Percentiles rank a stretch among this genome's conserved stretches.
Evolutionary conservation across 2,329 filamentous ascomycete genomes (phyloP).

Genomic region (Rosellinia necatrix): DNA sequence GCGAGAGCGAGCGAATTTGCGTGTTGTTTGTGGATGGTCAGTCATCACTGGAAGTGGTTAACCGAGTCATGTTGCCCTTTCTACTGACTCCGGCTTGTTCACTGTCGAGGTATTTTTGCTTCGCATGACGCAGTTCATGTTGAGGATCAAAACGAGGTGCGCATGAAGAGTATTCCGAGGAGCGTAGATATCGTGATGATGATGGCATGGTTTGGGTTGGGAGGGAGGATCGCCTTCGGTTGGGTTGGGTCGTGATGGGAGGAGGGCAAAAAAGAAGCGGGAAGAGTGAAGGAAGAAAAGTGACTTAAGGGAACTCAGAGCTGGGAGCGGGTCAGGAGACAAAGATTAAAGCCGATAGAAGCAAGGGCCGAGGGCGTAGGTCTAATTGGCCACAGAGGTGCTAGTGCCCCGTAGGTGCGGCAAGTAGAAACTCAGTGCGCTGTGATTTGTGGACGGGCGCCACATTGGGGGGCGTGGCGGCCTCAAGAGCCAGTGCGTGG

Average conservation of each 20-base stretch:
- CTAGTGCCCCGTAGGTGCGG: conserved; percentile 37
- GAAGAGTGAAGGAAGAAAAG: conserved; percentile 31
- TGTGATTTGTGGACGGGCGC: conserved; percentile 38
- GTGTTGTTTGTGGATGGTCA: neutral
- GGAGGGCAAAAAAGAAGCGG: conserved; percentile 1
- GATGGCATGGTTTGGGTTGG: conserved; percentile 2
- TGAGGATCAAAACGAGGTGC: too few relatives aligned
- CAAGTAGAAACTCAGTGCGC: conserved; percentile 32
- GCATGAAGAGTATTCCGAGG: neutral
- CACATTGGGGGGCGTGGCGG: conserved; percentile 40
- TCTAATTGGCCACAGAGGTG: conserved; percentile 34
- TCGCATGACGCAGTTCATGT: neutral
- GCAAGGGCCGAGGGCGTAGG: conserved; percentile 31
- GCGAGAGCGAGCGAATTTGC: conserved; percentile 19
- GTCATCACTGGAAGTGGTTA: conserved; percentile 27
- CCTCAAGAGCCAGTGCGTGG: conserved; percentile 36
- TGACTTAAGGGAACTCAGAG: conserved; percentile 38
- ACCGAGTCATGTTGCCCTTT: conserved; percentile 36
- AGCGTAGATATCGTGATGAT: too few relatives aligned
- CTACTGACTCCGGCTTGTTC: neutral
- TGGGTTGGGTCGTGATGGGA: conserved; percentile 3
- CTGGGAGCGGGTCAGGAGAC: conserved; percentile 33
- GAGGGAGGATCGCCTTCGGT: conserved; percentile 1
- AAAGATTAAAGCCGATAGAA: conserved; percentile 37
- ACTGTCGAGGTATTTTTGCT: conserved; percentile 3